phyloP scores from a whole-genome alignment of 371 early-diverging fungal genomes.

The Apophysomyces elegans region DNA sequence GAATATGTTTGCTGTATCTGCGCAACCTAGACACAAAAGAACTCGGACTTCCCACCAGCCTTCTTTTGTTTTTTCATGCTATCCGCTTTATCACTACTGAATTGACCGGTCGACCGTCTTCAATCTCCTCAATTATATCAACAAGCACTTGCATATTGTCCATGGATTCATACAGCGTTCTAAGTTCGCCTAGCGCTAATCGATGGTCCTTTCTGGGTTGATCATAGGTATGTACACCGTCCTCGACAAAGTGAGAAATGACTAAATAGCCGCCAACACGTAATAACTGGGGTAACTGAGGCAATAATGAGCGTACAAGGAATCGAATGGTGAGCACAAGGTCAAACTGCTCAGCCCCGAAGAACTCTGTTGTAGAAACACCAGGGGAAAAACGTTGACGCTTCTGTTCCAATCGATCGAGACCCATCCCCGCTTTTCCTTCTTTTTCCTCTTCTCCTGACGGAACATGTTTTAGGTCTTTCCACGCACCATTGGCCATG shows the following conservation, averaged over 20 bases:
- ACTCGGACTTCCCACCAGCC: no score
- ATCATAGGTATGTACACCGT: constrained; percentile 30
- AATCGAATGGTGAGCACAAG: constrained; percentile 50
- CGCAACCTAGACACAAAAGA: neutral
- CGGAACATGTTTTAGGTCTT: constrained; percentile 7
- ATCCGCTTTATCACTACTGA: constrained; percentile 37
- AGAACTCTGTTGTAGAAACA: constrained; percentile 1
- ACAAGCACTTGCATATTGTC: constrained; percentile 33
- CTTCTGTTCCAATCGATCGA: constrained; percentile 12
- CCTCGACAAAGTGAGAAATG: constrained; percentile 53
- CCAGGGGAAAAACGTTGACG: constrained; percentile 1
- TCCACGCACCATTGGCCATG: constrained; percentile 38
- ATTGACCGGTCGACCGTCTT: constrained; percentile 54
- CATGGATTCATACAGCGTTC: constrained; percentile 21
- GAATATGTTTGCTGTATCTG: neutral
- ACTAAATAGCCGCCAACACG: constrained; percentile 42
- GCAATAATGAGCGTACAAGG: constrained; percentile 35
- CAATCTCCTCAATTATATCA: constrained; percentile 42
- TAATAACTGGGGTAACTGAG: constrained; percentile 29
- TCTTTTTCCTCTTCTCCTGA: constrained; percentile 10
- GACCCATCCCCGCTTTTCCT: neutral
- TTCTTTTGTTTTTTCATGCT: neutral
- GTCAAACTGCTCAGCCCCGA: constrained; percentile 27
- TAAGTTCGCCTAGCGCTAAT: constrained; percentile 37
- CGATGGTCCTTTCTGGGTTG: constrained; percentile 43